A percentile compares a stretch with the other conserved stretches of the same genome.
Conservation (phyloP, 768 basidiomycete genomes). For the Mycena maculata region DNA sequence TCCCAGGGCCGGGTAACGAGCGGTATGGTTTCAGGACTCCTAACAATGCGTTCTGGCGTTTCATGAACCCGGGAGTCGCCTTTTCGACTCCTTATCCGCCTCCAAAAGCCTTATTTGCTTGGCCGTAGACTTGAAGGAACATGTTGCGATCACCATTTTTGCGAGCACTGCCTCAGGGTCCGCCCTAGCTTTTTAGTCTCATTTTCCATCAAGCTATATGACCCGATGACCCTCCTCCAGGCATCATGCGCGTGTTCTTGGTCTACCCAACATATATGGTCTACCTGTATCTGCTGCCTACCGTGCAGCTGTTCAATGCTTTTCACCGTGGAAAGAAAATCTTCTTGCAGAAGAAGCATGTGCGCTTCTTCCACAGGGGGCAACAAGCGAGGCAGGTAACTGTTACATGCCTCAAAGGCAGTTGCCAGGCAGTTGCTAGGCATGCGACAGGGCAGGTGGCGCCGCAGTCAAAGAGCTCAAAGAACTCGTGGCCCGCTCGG, state of each 20-base stretch:
- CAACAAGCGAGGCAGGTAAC: too few relatives aligned
- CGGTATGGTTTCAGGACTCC: slow-evolving; percentile 42
- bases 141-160: slow-evolving; percentile 72
- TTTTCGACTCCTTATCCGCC: not conserved
- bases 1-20: slow-evolving; percentile 49
- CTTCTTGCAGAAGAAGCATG: slow-evolving; percentile 61
- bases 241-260: slow-evolving; percentile 20
- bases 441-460: too few relatives aligned
- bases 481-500: too few relatives aligned
- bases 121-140: slow-evolving; percentile 60
- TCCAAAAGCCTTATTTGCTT: not conserved
- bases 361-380: too few relatives aligned
- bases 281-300: slow-evolving; percentile 52
- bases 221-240: not conserved
- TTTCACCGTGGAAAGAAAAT: slow-evolving; percentile 59
- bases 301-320: slow-evolving; percentile 55
- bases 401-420: too few relatives aligned
- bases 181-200: slow-evolving; percentile 53
- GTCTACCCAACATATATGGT: slow-evolving; percentile 48
- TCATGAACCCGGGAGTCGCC: slow-evolving; percentile 55
- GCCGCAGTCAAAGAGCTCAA: too few relatives aligned
- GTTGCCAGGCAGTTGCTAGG: too few relatives aligned
- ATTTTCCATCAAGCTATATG: too few relatives aligned
- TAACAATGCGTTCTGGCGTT: too few relatives aligned
- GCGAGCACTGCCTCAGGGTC: slow-evolving; percentile 70